Evolutionary conservation across 148 eudicot species (phyloP).

Genomic region (Selenicereus undatus): DNA sequence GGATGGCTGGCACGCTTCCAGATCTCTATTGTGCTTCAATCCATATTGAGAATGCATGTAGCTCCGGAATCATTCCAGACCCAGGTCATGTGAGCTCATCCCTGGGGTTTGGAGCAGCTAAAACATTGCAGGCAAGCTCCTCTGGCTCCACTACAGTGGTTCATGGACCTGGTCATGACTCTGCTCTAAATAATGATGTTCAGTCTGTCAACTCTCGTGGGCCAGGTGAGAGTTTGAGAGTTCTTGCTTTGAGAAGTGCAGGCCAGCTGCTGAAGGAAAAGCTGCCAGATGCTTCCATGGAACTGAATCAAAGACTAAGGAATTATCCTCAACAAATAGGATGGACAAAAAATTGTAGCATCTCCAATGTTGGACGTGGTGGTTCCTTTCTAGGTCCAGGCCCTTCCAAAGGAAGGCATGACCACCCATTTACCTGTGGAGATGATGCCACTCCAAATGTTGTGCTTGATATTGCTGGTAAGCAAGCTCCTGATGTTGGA

Average conservation of each 20-base stretch:
- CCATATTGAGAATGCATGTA: slow-evolving; percentile 15
- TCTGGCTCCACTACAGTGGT: slow-evolving; percentile 27
- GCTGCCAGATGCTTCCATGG: slow-evolving; percentile 26
- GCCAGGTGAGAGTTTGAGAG: slow-evolving; percentile 33
- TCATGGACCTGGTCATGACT: slow-evolving; percentile 18
- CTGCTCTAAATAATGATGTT: slow-evolving; percentile 27
- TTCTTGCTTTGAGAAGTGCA: slow-evolving; percentile 25
- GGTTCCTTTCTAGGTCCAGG: slow-evolving; percentile 25
- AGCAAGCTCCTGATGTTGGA: slow-evolving; percentile 24
- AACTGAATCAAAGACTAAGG: slow-evolving; percentile 21
- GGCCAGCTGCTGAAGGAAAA: slow-evolving; percentile 20
- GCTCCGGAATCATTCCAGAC: slow-evolving; percentile 18
- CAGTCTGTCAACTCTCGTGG: slow-evolving; percentile 23
- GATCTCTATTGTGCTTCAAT: slow-evolving; percentile 29
- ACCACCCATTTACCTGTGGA: slow-evolving; percentile 14
- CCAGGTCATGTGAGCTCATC: slow-evolving; percentile 19
- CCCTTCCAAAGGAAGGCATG: slow-evolving; percentile 27
- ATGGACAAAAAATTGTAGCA: slow-evolving; percentile 17
- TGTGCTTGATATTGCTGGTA: slow-evolving; percentile 25
- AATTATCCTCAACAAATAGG: slow-evolving; percentile 8
- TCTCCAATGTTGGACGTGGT: slow-evolving; percentile 13
- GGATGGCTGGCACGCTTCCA: slow-evolving; percentile 19
- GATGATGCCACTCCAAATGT: slow-evolving; percentile 15
- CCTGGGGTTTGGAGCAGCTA: slow-evolving; percentile 19
- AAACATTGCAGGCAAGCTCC: slow-evolving; percentile 24